A percentile compares a stretch with the other conserved stretches of the same genome.
phyloP scores from a whole-genome alignment of 345 rosid genomes.

The Sapria himalayana region DNA sequence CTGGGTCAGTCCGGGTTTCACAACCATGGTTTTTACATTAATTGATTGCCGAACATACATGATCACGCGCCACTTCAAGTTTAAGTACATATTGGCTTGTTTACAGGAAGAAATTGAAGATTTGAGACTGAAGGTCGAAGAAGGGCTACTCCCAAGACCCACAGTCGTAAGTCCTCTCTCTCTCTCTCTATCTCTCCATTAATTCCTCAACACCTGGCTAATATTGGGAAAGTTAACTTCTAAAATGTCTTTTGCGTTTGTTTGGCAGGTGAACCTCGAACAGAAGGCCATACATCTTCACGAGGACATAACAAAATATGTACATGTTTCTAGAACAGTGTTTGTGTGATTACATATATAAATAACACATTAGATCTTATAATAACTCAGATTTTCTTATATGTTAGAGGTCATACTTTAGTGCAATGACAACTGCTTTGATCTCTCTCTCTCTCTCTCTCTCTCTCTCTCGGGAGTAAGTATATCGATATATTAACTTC shows the following conservation, averaged over 20 bases:
- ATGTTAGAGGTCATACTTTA: no score
- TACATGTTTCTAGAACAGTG: constrained; percentile 9
- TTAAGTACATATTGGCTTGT: no score
- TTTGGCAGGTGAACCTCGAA: constrained; percentile 23
- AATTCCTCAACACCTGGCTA: background rate
- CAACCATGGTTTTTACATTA: no score
- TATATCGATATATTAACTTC: no score
- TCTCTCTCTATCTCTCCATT: background rate
- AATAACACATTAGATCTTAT: background rate
- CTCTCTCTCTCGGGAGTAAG: background rate
- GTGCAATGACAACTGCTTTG: no score
- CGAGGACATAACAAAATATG: constrained; percentile 28
- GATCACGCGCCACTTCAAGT: no score
- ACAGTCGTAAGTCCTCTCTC: constrained; percentile 17
- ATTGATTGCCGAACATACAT: no score
- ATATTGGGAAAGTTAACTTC: background rate
- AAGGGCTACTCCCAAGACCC: constrained; percentile 13
- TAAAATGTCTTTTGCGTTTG: constrained; percentile 1
- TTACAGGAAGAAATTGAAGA: constrained; percentile 40
- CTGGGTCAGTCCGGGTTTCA: no score
- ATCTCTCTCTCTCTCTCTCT: background rate
- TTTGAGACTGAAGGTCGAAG: constrained; percentile 19
- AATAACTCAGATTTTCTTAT: background rate
- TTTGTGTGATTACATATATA: background rate
- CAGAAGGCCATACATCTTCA: constrained; percentile 31